Evolutionary conservation across 2,329 filamentous ascomycete genomes (phyloP), one percentile per base, ranked within the genome.

Genomic region (Lojkania enalia): DNA sequence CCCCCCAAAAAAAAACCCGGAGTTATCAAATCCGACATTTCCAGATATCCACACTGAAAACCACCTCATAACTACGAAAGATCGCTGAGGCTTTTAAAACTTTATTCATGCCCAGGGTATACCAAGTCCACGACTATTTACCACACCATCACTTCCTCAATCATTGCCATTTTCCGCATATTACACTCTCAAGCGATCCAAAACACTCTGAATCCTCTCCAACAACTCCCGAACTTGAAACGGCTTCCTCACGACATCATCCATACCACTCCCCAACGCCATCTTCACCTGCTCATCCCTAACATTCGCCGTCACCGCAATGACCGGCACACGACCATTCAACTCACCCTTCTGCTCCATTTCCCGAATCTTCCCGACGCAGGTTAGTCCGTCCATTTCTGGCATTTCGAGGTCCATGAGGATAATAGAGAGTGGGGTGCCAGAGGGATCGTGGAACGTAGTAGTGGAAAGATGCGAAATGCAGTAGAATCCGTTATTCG

Each of bases 321-420:
- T 63, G 5, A 70, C 55, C 0, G 67, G 66, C 3, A 69, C 58
- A 48, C 69, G 64, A 1, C 47, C 51, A 9, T 36, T 36, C 16
- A 36, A 9, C 16, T 6, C 18, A 3, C 55, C 54, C 2, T 37
- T 45, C 5, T 6, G 35, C 33, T 65, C 48, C 61, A 69, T 63
- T 9, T 62, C 55, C 2, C 68, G 55, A 18, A 71, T 68, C n/a
- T 54, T 53, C 5, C 48, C 51, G 9, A 62, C 58, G 31, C 66
- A 70, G 3, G 59, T 59, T 5, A 71, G 45, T 1, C 68, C 68
- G 39, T 70, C 61, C 68, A 71, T 71, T 23, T 67, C 58, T 2
- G 68, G 68, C 68, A 71, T 71, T 27, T 71, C 68, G 13, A 64
- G 54, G 36, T 71, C 68, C 57, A 69, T 64, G 4, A 70, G 59